Conservation (phyloP, 1,284 basidiomycete species). For the Anthracocystis walkeri region DNA sequence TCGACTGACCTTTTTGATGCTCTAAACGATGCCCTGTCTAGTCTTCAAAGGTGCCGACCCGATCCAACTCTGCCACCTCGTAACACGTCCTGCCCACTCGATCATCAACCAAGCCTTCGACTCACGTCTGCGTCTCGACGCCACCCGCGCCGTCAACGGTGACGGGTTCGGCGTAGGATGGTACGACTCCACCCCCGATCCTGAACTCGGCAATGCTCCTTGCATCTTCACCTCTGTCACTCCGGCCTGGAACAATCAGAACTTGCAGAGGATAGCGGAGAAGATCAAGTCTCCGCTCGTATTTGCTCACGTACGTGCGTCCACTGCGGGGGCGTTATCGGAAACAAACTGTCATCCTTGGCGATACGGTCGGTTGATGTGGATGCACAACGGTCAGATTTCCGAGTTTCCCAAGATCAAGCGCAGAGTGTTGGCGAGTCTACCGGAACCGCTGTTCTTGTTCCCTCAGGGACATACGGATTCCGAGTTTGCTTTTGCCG, state of each 20-base stretch:
- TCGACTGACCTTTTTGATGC: background rate
- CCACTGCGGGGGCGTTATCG: conserved; percentile 60
- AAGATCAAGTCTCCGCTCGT: conserved; percentile 67
- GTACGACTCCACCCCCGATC: conserved; percentile 70
- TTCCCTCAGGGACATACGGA: conserved; percentile 66
- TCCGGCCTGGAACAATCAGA: conserved; percentile 71
- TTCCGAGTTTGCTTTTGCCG: conserved; percentile 63
- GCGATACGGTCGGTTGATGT: conserved; percentile 65
- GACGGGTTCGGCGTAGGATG: conserved; percentile 96
- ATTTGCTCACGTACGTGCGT: conserved; percentile 64
- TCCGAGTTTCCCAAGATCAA: conserved; percentile 62
- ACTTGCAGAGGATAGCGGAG: conserved; percentile 63
- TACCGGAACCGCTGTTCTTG: conserved; percentile 61
- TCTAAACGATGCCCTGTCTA: conserved; percentile 27
- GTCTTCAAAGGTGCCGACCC: conserved; percentile 65
- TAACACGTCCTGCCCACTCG: conserved; percentile 91
- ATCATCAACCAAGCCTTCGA: conserved; percentile 74
- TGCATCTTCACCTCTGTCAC: conserved; percentile 98
- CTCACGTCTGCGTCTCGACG: conserved; percentile 70
- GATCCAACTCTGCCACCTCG: conserved; percentile 73
- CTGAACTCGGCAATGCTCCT: conserved; percentile 72
- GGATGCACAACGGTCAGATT: conserved; percentile 68
- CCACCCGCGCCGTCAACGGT: conserved; percentile 72
- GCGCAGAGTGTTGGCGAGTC: conserved; percentile 48
- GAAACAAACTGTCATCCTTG: conserved; percentile 68